These are phyloP conservation scores for Cercospora sp. DNA, from an alignment of 2,329 filamentous ascomycete species.

Conservation along the genomic window DNA sequence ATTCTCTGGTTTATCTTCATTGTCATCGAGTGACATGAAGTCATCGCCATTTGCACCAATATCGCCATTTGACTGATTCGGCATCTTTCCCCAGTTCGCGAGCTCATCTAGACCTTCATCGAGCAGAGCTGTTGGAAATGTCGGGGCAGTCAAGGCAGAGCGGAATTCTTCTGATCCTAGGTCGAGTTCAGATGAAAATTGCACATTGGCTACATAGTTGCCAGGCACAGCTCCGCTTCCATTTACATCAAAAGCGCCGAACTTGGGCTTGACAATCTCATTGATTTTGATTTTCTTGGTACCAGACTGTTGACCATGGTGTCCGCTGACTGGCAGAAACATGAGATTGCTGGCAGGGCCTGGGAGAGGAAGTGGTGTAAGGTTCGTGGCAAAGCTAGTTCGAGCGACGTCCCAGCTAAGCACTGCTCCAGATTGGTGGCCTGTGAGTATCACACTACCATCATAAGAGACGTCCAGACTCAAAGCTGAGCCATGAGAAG, in stretches of 20 bases:
- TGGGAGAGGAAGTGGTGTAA: slow-evolving; percentile 65
- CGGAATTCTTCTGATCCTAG: slow-evolving; percentile 39
- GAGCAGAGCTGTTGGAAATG: slow-evolving; percentile 43
- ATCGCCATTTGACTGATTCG: slow-evolving; percentile 11
- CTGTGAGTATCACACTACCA: slow-evolving; percentile 75
- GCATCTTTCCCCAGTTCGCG: slow-evolving; percentile 40
- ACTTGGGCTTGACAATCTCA: slow-evolving; percentile 75
- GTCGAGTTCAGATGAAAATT: slow-evolving; percentile 52
- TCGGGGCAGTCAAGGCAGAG: slow-evolving; percentile 46
- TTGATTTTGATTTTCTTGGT: slow-evolving; percentile 30
- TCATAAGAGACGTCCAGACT: slow-evolving; percentile 79
- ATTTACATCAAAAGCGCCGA: slow-evolving; percentile 53
- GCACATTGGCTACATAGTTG: slow-evolving; percentile 65
- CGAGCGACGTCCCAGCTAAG: slow-evolving; percentile 77
- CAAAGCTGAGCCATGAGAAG: slow-evolving; percentile 64
- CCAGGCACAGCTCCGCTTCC: slow-evolving; percentile 47
- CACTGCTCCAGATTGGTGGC: slow-evolving; percentile 77
- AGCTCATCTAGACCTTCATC: slow-evolving; percentile 41
- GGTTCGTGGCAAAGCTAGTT: slow-evolving; percentile 64
- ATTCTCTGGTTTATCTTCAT: slow-evolving; percentile 5
- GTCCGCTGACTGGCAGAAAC: slow-evolving; percentile 65
- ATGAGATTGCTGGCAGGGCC: slow-evolving; percentile 78
- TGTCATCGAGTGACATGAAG: slow-evolving; percentile 42
- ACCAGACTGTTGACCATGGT: slow-evolving; percentile 36
- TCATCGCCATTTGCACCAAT: slow-evolving; percentile 34